Evolutionary conservation across 495 filamentous ascomycete species (phyloP).

Genomic region (Penicillium salamii): DNA sequence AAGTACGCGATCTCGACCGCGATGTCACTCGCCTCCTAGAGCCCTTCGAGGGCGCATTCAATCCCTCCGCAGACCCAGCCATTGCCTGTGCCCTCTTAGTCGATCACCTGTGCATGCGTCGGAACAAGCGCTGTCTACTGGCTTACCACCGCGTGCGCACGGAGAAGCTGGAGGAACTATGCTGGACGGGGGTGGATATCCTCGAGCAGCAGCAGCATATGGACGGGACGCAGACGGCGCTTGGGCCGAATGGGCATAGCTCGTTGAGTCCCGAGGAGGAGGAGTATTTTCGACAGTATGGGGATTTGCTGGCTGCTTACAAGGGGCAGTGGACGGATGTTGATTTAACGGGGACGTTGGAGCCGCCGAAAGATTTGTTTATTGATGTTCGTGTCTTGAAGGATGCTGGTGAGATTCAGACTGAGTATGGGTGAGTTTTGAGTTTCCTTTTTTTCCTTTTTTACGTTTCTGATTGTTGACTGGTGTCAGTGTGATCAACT

Average conservation of each 20-base stretch:
- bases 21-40: conserved; percentile 78
- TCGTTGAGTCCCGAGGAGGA: conserved; percentile 96
- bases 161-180: conserved; percentile 90
- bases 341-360: conserved; percentile 90
- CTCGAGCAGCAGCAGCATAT: conserved; percentile 54
- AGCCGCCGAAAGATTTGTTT: conserved; percentile 92
- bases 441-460: conserved; percentile 4
- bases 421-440: conserved; percentile 86
- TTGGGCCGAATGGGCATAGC: conserved; percentile 52
- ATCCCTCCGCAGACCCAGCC: conserved; percentile 79
- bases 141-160: conserved; percentile 89
- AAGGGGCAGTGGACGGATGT: conserved; percentile 99
- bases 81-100: conserved; percentile 86
- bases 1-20: conserved; percentile 92
- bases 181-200: conserved; percentile 86
- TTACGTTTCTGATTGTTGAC: conserved; percentile 2
- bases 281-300: conserved; percentile 89
- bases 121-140: conserved; percentile 94
- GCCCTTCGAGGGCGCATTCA: conserved; percentile 79
- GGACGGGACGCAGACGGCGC: conserved; percentile 26
- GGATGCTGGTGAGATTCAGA: conserved; percentile 98
- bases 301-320: conserved; percentile 89
- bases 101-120: conserved; percentile 89
- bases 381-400: conserved; percentile 96
- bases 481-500: conserved; percentile 89